These are phyloP conservation scores for Aspergillus luchuensis DNA, from an alignment of 2,329 filamentous ascomycete genomes.

Conservation along the genomic window DNA sequence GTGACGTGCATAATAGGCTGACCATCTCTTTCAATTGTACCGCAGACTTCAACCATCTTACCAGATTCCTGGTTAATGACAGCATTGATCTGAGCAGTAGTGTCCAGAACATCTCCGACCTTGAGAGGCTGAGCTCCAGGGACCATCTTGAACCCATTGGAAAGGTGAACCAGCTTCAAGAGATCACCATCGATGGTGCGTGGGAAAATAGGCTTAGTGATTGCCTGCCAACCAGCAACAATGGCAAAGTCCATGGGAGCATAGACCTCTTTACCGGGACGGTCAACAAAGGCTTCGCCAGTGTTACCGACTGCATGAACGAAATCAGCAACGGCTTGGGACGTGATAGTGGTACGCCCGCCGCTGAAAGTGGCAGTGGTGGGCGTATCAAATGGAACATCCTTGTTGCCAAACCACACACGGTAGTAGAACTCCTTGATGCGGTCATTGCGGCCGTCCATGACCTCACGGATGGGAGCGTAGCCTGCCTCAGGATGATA, in stretches of 20 bases:
- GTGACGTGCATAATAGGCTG: constrained; percentile 96
- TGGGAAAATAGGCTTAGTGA: constrained; percentile 98
- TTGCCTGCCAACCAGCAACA: constrained; percentile 98
- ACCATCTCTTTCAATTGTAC: constrained; percentile 84
- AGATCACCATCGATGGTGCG: constrained; percentile 94
- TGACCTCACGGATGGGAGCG: constrained; percentile 95
- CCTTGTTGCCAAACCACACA: constrained; percentile 91
- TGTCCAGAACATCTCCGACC: constrained; percentile 90
- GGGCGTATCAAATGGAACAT: constrained; percentile 77
- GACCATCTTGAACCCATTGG: constrained; percentile 97
- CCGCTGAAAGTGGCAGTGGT: constrained; percentile 89
- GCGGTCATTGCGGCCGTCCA: constrained; percentile 92
- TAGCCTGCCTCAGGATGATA: constrained; percentile 96
- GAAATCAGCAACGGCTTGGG: constrained; percentile 95
- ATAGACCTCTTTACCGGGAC: constrained; percentile 88
- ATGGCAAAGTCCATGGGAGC: constrained; percentile 99
- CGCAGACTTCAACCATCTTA: constrained; percentile 99
- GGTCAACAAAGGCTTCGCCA: constrained; percentile 93
- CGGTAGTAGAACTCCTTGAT: constrained; percentile 99
- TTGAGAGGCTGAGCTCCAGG: constrained; percentile 92
- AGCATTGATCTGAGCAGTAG: constrained; percentile 93
- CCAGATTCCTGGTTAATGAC: constrained; percentile 98
- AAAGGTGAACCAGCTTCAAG: constrained; percentile 92
- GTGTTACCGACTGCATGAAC: constrained; percentile 99
- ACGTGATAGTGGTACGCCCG: constrained; percentile 81